Evolutionary conservation across 116 monocot genomes (phyloP).

Genomic region (Thalassia testudinum): DNA sequence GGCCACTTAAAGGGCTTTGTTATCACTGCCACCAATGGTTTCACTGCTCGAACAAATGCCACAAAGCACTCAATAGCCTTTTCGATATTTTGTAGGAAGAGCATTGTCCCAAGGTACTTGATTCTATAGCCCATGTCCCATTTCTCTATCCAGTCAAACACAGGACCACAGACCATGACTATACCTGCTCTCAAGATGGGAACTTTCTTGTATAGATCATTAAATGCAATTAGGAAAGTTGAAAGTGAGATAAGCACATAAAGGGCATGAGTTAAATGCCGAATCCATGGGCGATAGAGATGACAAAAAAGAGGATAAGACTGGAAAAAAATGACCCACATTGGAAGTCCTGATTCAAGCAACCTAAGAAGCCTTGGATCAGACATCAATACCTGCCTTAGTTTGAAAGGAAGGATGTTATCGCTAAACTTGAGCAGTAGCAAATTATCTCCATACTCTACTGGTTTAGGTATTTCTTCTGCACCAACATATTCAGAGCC

Average conservation of each 20-base stretch:
- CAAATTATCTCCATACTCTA: slow-evolving; percentile 17
- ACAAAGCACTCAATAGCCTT: slow-evolving; percentile 25
- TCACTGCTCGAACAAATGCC: slow-evolving; percentile 8
- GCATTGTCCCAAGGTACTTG: slow-evolving; percentile 48
- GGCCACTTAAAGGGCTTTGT: slow-evolving; percentile 13
- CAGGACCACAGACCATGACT: slow-evolving; percentile 30
- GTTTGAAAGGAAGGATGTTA: slow-evolving; percentile 26
- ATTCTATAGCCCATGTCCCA: slow-evolving; percentile 49
- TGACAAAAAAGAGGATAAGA: slow-evolving; percentile 54
- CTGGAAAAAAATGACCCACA: slow-evolving; percentile 58
- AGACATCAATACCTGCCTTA: slow-evolving; percentile 30
- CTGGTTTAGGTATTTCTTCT: slow-evolving; percentile 5
- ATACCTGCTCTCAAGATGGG: slow-evolving; percentile 34
- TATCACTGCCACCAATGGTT: slow-evolving; percentile 13
- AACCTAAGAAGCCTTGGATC: slow-evolving; percentile 41
- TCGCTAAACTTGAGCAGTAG: slow-evolving; percentile 35
- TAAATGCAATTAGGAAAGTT: slow-evolving; percentile 51
- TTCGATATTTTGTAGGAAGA: slow-evolving; percentile 42
- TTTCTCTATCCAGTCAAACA: slow-evolving; percentile 46
- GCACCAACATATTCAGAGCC: no score
- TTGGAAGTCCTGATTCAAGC: slow-evolving; percentile 51
- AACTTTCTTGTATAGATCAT: slow-evolving; percentile 59
- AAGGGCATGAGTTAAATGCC: slow-evolving; percentile 26
- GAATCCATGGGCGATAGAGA: slow-evolving; percentile 56
- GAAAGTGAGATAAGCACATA: slow-evolving; percentile 32